Evolutionary conservation across 768 basidiomycete species (phyloP), one percentile per base, ranked within the genome.

Genomic region (Coprinopsis marcescibilis): DNA sequence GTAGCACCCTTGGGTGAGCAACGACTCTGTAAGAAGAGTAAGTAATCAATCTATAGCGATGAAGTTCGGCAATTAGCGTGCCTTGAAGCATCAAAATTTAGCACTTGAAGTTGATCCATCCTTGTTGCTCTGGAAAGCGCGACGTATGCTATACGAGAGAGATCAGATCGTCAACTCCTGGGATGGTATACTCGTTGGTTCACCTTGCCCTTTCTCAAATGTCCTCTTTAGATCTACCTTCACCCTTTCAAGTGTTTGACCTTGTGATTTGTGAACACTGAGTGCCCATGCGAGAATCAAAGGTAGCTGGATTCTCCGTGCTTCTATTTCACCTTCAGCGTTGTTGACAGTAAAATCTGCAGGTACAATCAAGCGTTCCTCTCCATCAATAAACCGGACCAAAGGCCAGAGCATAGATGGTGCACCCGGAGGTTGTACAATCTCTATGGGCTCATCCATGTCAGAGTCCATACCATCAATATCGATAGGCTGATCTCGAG

Each of bases 261-360:
- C 92, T 60, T 95, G 92, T 3, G 84, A 85, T 59, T 94, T 94
- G 65, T 93, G 89, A 27, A 93, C 81, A 39, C 83, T 85, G 59
- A 93, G 70, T 0, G 90, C 89, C 86, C 89, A 93, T 0, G 91
- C 82, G n/a, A 91, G 73, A 40, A 89, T 85, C 3, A 94, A 62
- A 0, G 87, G 85, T 1, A 89, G 55, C 81, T 87, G 52, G 8
- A 50, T 36, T 35, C 42, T 35, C 13, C 57, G 63, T 5, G 83
- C 85, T 58, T 86, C 84, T 54, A 74, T 61, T 5, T 60, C 62
- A 6, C 83, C 85, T 27, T 65, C 61, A 2, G 76, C 76, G 53
- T 81, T 84, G 39, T 80, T 70, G 11, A 85, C 70, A 8, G 81
- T 79, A 50, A 88, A 89, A 20, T 79, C 73, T 4, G 67, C 60